Percentiles rank a stretch among this genome's conserved stretches.
Conservation (phyloP, 768 basidiomycete genomes). For the Amylocystis lapponica region DNA sequence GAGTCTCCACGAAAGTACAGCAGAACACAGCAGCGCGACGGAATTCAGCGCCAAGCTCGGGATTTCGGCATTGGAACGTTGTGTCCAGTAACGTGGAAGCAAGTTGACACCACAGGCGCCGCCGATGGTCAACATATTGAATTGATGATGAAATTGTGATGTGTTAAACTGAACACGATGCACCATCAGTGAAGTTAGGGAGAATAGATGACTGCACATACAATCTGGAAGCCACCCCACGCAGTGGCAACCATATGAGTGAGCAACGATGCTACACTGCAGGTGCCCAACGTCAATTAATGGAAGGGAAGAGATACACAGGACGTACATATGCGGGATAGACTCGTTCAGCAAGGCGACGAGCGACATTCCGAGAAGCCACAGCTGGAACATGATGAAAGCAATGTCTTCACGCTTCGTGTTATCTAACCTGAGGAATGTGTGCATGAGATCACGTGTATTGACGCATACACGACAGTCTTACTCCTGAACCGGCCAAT, state of each 20-base stretch:
- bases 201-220: neutral
- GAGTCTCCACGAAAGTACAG: slow-evolving; percentile 66
- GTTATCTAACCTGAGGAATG: slow-evolving; percentile 46
- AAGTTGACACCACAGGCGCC: slow-evolving; percentile 59
- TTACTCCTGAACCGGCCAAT: slow-evolving; percentile 67
- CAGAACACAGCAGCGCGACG: slow-evolving; percentile 52
- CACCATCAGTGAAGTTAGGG: neutral
- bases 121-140: slow-evolving; percentile 49
- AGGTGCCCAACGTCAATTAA: neutral
- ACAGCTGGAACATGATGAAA: slow-evolving; percentile 74
- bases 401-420: slow-evolving; percentile 75
- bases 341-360: slow-evolving; percentile 72
- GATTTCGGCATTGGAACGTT: slow-evolving; percentile 55
- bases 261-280: slow-evolving; percentile 55
- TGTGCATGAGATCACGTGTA: neutral
- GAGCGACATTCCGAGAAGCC: slow-evolving; percentile 74
- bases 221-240: slow-evolving; percentile 69
- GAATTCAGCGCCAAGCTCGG: slow-evolving; percentile 58
- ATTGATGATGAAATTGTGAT: slow-evolving; percentile 47
- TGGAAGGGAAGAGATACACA: neutral
- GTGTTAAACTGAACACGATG: slow-evolving; percentile 33
- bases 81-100: slow-evolving; percentile 60
- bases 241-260: slow-evolving; percentile 70
- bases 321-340: slow-evolving; percentile 59
- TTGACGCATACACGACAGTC: slow-evolving; percentile 21